These are phyloP conservation scores for Linum lewisii DNA, from an alignment of 345 rosid genomes.

Conservation along the genomic window DNA sequence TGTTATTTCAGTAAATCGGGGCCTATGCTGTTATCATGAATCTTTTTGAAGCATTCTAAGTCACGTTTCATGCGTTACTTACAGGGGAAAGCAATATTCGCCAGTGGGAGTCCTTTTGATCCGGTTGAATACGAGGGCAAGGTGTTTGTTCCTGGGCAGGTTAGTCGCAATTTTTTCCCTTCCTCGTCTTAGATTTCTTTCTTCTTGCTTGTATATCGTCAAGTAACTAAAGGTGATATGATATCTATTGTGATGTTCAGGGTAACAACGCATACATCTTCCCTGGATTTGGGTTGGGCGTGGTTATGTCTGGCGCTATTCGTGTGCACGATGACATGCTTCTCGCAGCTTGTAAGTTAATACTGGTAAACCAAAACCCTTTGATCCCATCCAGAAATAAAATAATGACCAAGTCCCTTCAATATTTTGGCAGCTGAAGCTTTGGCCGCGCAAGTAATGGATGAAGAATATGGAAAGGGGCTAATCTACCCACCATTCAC, in stretches of 20 bases:
- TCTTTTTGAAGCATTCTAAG: background rate
- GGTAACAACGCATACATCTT: slow-evolving; percentile 94
- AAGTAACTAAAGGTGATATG: background rate
- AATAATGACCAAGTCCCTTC: background rate
- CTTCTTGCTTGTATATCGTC: background rate
- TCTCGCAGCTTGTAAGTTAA: slow-evolving; percentile 65
- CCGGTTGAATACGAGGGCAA: slow-evolving; percentile 68
- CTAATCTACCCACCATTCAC: slow-evolving; percentile 77
- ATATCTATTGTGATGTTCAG: slow-evolving; percentile 22
- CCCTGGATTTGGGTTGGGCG: slow-evolving; percentile 93
- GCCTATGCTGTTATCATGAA: background rate
- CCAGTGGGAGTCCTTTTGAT: slow-evolving; percentile 88
- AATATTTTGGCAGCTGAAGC: slow-evolving; percentile 56
- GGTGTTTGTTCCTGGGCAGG: slow-evolving; percentile 76
- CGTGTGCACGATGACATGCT: slow-evolving; percentile 97
- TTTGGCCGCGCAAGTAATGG: slow-evolving; percentile 63
- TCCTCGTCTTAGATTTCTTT: background rate
- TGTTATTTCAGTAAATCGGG: background rate
- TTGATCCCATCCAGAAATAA: background rate
- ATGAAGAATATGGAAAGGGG: slow-evolving; percentile 73
- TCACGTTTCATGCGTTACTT: background rate
- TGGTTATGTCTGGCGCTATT: slow-evolving; percentile 92
- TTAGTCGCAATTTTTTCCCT: slow-evolving; percentile 10
- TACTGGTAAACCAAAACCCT: background rate
- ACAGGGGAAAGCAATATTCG: slow-evolving; percentile 88